These are phyloP conservation scores for Linaria vulgaris DNA, from an alignment of 257 asterid genomes.

Conservation along the genomic window DNA sequence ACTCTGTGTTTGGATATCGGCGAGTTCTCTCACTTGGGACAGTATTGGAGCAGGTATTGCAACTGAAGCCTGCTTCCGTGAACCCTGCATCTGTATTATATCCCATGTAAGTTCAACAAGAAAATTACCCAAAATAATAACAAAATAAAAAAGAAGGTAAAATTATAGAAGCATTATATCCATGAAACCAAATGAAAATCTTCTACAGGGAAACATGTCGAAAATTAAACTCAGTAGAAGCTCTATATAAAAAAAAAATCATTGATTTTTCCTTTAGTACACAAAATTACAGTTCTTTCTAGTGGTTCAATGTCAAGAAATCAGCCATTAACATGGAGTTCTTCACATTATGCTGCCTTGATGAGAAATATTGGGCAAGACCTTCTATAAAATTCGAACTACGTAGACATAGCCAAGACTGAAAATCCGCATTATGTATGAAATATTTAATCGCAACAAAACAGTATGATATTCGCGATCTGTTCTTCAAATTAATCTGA, in stretches of 20 bases:
- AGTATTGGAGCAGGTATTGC: slow-evolving; percentile 80
- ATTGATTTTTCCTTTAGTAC: no score
- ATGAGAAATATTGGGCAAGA: slow-evolving; percentile 1
- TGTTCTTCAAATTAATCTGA: slow-evolving; percentile 17
- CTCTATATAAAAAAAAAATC: no score
- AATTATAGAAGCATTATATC: not conserved
- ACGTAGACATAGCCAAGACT: not conserved
- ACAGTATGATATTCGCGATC: not conserved
- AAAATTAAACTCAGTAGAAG: no score
- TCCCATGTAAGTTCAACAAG: not conserved
- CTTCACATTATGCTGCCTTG: not conserved
- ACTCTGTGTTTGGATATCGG: slow-evolving; percentile 61
- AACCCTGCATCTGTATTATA: slow-evolving; percentile 46
- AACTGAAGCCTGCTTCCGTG: slow-evolving; percentile 68
- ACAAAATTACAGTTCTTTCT: no score
- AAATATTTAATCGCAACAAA: not conserved
- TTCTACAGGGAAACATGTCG: not conserved
- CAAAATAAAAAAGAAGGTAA: not conserved
- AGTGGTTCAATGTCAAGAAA: not conserved
- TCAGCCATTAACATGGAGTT: not conserved
- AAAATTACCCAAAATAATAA: not conserved
- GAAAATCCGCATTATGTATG: not conserved
- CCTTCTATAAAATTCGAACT: not conserved
- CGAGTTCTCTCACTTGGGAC: slow-evolving; percentile 79
- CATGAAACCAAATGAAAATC: not conserved